Evolutionary conservation across 345 rosid genomes (phyloP).

Genomic region (Firmiana major): DNA sequence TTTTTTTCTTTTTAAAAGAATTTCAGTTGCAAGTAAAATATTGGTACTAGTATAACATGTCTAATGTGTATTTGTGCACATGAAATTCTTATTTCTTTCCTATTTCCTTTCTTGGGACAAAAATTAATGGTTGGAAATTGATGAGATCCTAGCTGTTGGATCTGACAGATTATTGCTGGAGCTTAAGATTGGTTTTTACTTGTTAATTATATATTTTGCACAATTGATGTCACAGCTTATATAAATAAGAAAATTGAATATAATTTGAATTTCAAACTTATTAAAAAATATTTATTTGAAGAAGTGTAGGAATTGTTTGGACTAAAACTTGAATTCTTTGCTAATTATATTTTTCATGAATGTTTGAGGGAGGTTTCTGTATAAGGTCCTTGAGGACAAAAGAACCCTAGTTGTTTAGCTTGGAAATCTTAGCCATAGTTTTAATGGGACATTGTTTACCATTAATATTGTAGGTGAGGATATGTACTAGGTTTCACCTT

Average conservation of each 20-base stretch:
- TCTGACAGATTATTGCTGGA: slow-evolving; percentile 2
- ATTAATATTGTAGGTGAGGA: not conserved
- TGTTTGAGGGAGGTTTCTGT: slow-evolving; percentile 8
- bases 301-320: too few species aligned
- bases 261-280: too few species aligned
- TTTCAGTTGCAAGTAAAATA: not conserved
- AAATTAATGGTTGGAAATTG: slow-evolving; percentile 6
- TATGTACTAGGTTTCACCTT: not conserved
- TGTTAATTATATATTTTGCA: not conserved
- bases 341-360: not conserved
- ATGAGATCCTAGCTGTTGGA: not conserved
- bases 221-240: too few species aligned
- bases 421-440: not conserved
- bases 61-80: not conserved
- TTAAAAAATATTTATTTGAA: too few species aligned
- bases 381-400: slow-evolving; percentile 4
- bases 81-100: not conserved
- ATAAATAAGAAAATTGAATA: too few species aligned
- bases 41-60: not conserved
- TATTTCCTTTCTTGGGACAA: not conserved
- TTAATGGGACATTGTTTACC: not conserved
- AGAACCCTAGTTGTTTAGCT: not conserved
- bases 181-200: not conserved
- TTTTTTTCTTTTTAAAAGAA: not conserved
- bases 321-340: too few species aligned